Percentiles rank a stretch among this genome's conserved stretches.
Evolutionary conservation across 306 rosid genomes (phyloP).

Genomic region (Urtica urens): DNA sequence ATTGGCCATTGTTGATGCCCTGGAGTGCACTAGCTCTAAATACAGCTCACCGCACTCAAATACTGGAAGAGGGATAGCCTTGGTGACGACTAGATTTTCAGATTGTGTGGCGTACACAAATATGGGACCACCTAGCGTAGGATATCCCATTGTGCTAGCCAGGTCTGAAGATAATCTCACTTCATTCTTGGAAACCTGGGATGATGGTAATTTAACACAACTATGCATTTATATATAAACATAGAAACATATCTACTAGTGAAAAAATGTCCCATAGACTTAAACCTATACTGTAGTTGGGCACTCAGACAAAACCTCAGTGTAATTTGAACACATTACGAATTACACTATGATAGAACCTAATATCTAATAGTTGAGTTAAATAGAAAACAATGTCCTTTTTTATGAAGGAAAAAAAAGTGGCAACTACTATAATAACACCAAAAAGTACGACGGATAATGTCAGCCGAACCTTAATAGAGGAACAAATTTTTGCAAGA

Average conservation of each 20-base stretch:
- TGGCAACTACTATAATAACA: background rate
- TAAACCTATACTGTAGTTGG: no score
- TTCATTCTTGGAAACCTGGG: slow-evolving; percentile 56
- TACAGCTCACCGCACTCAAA: slow-evolving; percentile 52
- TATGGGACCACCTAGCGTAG: slow-evolving; percentile 37
- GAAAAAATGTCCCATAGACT: no score
- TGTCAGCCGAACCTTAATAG: slow-evolving; percentile 49
- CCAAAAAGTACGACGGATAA: background rate
- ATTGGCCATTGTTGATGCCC: slow-evolving; percentile 20
- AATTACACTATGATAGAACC: no score
- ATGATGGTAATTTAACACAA: slow-evolving; percentile 6
- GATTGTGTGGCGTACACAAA: slow-evolving; percentile 34
- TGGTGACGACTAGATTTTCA: slow-evolving; percentile 19
- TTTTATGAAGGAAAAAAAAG: no score
- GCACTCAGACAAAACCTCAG: no score
- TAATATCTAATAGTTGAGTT: no score
- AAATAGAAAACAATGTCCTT: no score
- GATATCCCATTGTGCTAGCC: slow-evolving; percentile 62
- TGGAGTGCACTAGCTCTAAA: slow-evolving; percentile 42
- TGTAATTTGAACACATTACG: no score
- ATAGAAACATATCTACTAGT: background rate
- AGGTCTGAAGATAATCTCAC: slow-evolving; percentile 60
- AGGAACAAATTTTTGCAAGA: slow-evolving; percentile 57
- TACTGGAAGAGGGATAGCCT: slow-evolving; percentile 20
- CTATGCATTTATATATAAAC: background rate